Evolutionary conservation across 2,329 filamentous ascomycete genomes (phyloP).

Genomic region (Fusarium subglutinans): DNA sequence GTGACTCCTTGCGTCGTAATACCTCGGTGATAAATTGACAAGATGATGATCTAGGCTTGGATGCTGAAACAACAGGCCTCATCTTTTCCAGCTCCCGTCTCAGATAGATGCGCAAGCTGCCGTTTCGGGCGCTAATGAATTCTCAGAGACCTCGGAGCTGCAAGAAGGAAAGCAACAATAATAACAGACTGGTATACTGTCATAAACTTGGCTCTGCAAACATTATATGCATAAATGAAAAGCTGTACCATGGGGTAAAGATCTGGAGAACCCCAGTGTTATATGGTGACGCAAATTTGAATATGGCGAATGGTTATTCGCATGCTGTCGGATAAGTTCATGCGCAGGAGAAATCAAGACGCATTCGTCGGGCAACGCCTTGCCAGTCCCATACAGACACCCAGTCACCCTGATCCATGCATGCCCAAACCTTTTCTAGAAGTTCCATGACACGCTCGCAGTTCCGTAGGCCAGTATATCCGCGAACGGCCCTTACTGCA

Average conservation of each 20-base stretch:
- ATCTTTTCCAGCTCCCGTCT: background rate
- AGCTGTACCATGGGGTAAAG: background rate
- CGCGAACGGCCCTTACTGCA: conserved; percentile 61
- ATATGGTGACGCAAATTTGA: background rate
- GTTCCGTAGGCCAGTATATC: conserved; percentile 69
- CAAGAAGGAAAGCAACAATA: background rate
- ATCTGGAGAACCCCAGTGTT: background rate
- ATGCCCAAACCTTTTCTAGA: conserved; percentile 67
- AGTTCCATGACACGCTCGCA: conserved; percentile 63
- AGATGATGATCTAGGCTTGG: background rate
- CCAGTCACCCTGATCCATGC: conserved; percentile 68
- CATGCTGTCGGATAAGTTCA: conserved; percentile 39
- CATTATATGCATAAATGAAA: conserved; percentile 17
- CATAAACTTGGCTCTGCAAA: background rate
- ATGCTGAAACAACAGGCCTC: background rate
- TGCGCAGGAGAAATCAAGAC: conserved; percentile 65
- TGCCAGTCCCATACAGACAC: conserved; percentile 72
- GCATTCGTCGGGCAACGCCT: conserved; percentile 60
- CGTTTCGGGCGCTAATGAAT: background rate
- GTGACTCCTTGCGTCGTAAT: background rate
- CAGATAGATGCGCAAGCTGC: background rate
- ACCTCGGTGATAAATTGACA: background rate
- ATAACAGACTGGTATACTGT: conserved; percentile 27
- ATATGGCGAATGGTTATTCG: conserved; percentile 6
- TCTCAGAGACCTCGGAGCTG: background rate